Base-by-base conservation (phyloP, 2,329 filamentous ascomycete species). In the Huntiella decipiens region DNA sequence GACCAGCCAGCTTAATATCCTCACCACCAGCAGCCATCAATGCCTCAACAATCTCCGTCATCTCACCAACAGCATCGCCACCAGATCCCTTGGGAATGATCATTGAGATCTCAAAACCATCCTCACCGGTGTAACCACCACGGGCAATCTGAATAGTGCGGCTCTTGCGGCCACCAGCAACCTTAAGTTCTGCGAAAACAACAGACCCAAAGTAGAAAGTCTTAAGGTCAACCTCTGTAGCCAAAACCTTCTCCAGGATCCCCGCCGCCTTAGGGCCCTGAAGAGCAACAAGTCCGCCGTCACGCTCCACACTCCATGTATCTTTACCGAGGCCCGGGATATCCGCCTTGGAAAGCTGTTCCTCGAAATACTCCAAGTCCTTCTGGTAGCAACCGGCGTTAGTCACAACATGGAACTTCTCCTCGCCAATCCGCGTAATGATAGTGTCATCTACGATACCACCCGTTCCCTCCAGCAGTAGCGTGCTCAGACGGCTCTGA, bases 401-500 rank as follows among this genome's bases (percentile, higher is more conserved):
- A 52, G 87, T 93, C 51, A 98, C 91, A 48, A 96, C 77, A 63
- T 95, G 94, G 67, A 87, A 96, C 45, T 72, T 63, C 49, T 85
- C 74, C 46, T 72, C 68, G 19, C 68, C 71, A n/a, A 93, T 69
- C 51, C 81, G 74, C 4, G 87, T 92, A 56, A 98, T 79, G 55
- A 98, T 79, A 4, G 82, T 86, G 63, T 98, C 91, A 59, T 98
- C 91, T 42, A 94, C 78, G 54, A 98, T 96, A 43, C 91, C 91
- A 37, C 91, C 91, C 0, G 79, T 87, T 10, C 66, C 67, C 4
- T 79, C 76, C 62, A 83, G 81, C 36, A 98, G 68, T 31, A 98
- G 70, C 2, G 79, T 77, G n/a, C 83, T 93, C 35, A 98, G 71
- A 11, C 82, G 87, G 54, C 82, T 86, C 56, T 75, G 71, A 65